Base-by-base conservation (phyloP, 495 filamentous ascomycete species). In the Filosporella fistucella region DNA sequence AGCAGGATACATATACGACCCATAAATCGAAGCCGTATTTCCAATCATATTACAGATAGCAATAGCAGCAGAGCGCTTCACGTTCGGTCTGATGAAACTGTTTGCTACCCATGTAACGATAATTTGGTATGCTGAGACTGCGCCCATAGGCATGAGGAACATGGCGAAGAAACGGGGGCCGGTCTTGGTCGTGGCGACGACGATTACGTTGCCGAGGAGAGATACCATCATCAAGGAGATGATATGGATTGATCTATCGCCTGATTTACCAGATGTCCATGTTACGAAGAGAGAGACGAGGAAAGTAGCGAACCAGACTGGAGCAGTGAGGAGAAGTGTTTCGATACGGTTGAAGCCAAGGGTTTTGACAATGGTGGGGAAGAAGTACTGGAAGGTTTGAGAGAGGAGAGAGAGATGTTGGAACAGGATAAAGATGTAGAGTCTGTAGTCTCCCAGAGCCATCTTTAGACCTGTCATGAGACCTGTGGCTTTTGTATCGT, bases 241-340 rank as follows among this genome's bases (percentile, higher is more conserved):
- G 52, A 91, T 75, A 63, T 90, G 87, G 65, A 78, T 81, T 62
- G 82, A 91, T 8, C 85, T 76, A 62, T 91, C 85, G 24, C 42
- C 38, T 12, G 45, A 37, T 8, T 45, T 49, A 11, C 33, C 54
- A 12, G 51, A 49, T 29, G 40, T 32, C 4, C 14, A 26, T 4
- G 39, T 4, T 29, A 23, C 12, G 29, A 61, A 32, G 66, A 72
- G 4, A 67, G 70, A 41, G 45, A 13, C 17, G 17, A 28, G 33
- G 45, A 49, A 49, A 10, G 22, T 24, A 8, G 41, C 60, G 55
- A 35, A 17, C 22, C 33, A 45, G 38, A 45, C 43, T 10, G 53
- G 42, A 1, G 46, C 24, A 7, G 25, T 42, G 11, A 45, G 43
- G 29, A 30, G 24, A 16, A 42, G 29, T 17, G 52, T 42, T 9